Evolutionary conservation across 1,284 basidiomycete genomes (phyloP).

Genomic region (Austroboletus niveus): DNA sequence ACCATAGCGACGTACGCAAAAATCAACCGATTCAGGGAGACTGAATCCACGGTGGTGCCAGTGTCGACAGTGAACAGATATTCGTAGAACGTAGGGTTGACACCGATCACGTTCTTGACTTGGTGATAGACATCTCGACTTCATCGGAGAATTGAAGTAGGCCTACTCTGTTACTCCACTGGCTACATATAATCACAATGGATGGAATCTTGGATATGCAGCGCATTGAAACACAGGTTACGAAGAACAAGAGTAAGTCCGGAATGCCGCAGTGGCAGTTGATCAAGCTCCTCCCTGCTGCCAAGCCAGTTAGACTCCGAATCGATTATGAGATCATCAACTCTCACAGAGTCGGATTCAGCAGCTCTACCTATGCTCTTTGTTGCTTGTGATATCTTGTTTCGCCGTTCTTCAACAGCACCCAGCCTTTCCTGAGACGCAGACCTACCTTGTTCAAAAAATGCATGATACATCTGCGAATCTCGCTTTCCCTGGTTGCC

Average conservation of each 20-base stretch:
- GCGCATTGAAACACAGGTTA: no score
- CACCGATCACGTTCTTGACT: conserved; percentile 99
- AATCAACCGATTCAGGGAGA: conserved; percentile 86
- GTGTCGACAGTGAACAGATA: conserved; percentile 97
- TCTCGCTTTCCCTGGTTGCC: conserved; percentile 98
- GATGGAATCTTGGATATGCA: no score
- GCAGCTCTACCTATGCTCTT: no score
- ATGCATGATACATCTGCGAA: conserved; percentile 94
- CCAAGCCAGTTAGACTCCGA: no score
- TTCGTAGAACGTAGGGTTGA: conserved; percentile 98
- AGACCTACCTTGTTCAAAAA: conserved; percentile 87
- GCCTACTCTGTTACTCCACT: conserved; percentile 49
- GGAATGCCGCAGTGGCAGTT: no score
- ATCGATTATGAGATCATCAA: no score
- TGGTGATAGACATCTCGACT: conserved; percentile 96
- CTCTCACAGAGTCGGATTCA: no score
- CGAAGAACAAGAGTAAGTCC: no score
- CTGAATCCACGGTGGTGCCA: conserved; percentile 89
- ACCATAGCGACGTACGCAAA: conserved; percentile 66
- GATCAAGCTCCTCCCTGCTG: no score
- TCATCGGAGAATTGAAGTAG: conserved; percentile 97
- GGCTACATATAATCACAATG: no score
- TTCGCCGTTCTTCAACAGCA: neutral
- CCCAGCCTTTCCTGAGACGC: neutral
- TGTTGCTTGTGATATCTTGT: no score